A percentile compares a stretch with the other conserved stretches of the same genome.
These are phyloP conservation scores for Durusdinium trenchii DNA, from an alignment of 73 alveolate genomes.

Conservation along the genomic window DNA sequence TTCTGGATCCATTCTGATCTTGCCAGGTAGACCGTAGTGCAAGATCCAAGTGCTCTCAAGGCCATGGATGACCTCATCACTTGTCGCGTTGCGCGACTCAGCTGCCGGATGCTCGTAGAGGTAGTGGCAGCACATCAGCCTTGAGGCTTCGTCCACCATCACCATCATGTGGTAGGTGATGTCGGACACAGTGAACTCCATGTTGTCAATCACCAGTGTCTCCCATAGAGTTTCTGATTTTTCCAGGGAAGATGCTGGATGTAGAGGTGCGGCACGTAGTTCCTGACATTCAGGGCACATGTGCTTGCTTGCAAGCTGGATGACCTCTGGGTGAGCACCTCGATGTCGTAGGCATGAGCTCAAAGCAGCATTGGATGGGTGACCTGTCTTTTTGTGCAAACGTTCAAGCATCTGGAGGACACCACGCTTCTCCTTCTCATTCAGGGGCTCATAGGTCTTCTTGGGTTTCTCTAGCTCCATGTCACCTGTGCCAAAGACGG, in stretches of 20 bases:
- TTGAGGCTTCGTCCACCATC: constrained; percentile 64
- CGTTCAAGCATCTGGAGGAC: background rate
- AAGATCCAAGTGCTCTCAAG: background rate
- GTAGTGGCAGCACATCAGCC: background rate
- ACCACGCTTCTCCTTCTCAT: background rate
- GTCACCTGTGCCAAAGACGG: background rate
- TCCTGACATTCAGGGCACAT: constrained; percentile 46
- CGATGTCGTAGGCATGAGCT: background rate
- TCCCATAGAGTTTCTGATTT: constrained; percentile 22
- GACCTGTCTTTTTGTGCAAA: constrained; percentile 31
- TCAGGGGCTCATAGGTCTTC: background rate
- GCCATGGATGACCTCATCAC: background rate
- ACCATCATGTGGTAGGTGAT: background rate
- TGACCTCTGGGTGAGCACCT: background rate
- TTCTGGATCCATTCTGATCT: constrained; percentile 10
- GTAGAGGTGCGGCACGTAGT: background rate
- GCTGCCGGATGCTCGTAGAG: background rate
- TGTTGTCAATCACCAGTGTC: constrained; percentile 26
- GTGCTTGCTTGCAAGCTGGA: background rate
- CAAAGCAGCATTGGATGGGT: constrained; percentile 40
- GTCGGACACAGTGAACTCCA: background rate
- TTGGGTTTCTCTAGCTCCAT: background rate
- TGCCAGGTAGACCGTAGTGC: background rate
- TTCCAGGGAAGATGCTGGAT: background rate
- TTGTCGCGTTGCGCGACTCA: background rate